A percentile compares a stretch with the other conserved stretches of the same genome.
phyloP scores from a whole-genome alignment of 768 basidiomycete species.

The Pilatotrama ljubarskyi region DNA sequence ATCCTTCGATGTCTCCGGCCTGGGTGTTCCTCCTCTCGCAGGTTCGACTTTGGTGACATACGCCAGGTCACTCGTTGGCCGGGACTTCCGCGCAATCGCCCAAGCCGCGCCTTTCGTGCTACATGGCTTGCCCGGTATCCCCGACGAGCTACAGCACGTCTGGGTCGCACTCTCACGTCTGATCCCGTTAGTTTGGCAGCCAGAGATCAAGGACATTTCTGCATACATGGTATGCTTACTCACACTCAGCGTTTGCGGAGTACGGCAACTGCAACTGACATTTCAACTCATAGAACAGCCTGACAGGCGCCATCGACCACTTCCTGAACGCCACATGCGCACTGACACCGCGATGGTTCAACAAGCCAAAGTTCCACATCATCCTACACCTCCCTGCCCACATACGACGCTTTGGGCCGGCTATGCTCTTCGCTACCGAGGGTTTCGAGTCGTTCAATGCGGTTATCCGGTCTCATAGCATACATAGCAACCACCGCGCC shows the following conservation, averaged over 20 bases:
- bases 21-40: conserved; percentile 32
- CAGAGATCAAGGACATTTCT: conserved; percentile 30
- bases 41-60: conserved; percentile 40
- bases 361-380: conserved; percentile 32
- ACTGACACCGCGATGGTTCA: conserved; percentile 26
- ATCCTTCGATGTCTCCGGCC: conserved; percentile 34
- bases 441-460: conserved; percentile 30
- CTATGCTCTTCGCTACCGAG: conserved; percentile 26
- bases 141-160: conserved; percentile 26
- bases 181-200: conserved; percentile 42
- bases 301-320: conserved; percentile 18
- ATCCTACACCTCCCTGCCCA: conserved; percentile 28
- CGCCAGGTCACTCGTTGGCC: conserved; percentile 38
- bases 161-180: conserved; percentile 39
- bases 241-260: no score
- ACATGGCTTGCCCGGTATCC: conserved; percentile 33
- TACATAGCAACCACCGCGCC: conserved; percentile 26
- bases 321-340: conserved; percentile 22
- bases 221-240: conserved; percentile 32
- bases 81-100: conserved; percentile 31
- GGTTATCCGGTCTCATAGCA: conserved; percentile 24
- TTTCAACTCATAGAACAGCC: not conserved
- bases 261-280: no score
- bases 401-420: conserved; percentile 27
- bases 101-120: conserved; percentile 41